These are phyloP conservation scores for Fusarium tjaetaba DNA, from an alignment of 2,329 filamentous ascomycete species.

Conservation along the genomic window DNA sequence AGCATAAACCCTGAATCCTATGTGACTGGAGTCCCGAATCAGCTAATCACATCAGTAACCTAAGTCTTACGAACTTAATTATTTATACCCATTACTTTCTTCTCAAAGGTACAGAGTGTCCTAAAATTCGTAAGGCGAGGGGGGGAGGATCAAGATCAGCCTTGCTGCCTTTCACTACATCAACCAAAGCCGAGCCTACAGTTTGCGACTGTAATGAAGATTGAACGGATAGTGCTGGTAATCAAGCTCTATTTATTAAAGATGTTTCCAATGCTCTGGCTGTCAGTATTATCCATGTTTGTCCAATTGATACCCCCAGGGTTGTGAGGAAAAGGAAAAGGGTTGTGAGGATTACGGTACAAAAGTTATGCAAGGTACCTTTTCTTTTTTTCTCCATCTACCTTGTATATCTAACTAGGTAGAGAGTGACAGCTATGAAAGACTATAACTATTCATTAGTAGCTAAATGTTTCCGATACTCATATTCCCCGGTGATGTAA, in stretches of 20 bases:
- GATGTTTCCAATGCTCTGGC: background rate
- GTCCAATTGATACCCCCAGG: background rate
- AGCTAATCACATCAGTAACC: no score
- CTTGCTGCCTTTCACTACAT: background rate
- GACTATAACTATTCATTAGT: background rate
- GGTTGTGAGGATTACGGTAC: no score
- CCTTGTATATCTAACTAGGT: no score
- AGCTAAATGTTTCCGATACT: background rate
- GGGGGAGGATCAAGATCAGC: background rate
- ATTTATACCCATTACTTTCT: no score
- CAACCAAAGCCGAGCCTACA: background rate
- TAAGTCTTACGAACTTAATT: background rate
- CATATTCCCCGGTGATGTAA: no score
- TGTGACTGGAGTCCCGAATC: background rate
- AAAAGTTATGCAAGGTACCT: no score
- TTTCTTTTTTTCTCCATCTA: no score
- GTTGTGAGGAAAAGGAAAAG: background rate
- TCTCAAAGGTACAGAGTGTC: background rate
- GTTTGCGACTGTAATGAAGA: background rate
- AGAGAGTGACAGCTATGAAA: no score
- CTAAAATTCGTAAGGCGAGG: no score
- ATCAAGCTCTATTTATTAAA: background rate
- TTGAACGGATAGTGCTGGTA: accelerated
- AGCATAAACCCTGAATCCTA: background rate
- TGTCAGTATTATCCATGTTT: no score